These are phyloP conservation scores for Malbranchea cinnamomea DNA, from an alignment of 2,329 filamentous ascomycete genomes.

Conservation along the genomic window DNA sequence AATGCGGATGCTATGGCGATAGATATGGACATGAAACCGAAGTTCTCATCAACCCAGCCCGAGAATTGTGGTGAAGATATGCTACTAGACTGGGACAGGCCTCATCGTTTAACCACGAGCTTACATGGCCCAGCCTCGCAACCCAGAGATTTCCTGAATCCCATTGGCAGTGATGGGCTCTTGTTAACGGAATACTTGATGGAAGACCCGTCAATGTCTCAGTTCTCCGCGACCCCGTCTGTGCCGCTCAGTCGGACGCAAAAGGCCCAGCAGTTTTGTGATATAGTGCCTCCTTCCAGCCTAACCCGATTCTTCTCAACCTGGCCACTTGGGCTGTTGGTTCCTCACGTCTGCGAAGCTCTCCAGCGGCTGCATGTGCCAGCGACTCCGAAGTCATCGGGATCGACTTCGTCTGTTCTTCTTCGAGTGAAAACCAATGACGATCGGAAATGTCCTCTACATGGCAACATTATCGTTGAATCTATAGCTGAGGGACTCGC, in stretches of 20 bases:
- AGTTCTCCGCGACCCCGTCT: constrained; percentile 67
- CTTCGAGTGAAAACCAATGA: constrained; percentile 59
- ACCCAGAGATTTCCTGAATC: constrained; percentile 23
- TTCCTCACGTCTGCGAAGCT: constrained; percentile 66
- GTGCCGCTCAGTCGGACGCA: constrained; percentile 79
- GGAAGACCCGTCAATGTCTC: constrained; percentile 69
- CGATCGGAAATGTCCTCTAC: constrained; percentile 33
- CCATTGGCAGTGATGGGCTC: constrained; percentile 19
- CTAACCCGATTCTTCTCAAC: constrained; percentile 87
- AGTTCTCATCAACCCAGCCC: constrained; percentile 70
- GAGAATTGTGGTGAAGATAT: constrained; percentile 60
- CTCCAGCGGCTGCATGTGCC: constrained; percentile 77
- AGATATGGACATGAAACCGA: constrained; percentile 26
- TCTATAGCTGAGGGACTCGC: constrained; percentile 44
- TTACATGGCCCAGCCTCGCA: constrained; percentile 34
- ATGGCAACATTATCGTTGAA: constrained; percentile 31
- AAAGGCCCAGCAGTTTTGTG: constrained; percentile 70
- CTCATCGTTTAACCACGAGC: constrained; percentile 38
- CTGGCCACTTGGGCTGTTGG: constrained; percentile 56
- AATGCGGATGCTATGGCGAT: constrained; percentile 52
- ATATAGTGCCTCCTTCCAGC: constrained; percentile 77
- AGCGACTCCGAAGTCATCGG: constrained; percentile 31
- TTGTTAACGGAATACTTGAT: constrained; percentile 50
- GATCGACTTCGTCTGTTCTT: constrained; percentile 38
- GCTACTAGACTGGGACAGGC: constrained; percentile 78